Percentiles rank a stretch among this genome's conserved stretches.
These are phyloP conservation scores for Globisporangium irregulare DNA, from an alignment of 352 stramenopile genomes.

Conservation along the genomic window DNA sequence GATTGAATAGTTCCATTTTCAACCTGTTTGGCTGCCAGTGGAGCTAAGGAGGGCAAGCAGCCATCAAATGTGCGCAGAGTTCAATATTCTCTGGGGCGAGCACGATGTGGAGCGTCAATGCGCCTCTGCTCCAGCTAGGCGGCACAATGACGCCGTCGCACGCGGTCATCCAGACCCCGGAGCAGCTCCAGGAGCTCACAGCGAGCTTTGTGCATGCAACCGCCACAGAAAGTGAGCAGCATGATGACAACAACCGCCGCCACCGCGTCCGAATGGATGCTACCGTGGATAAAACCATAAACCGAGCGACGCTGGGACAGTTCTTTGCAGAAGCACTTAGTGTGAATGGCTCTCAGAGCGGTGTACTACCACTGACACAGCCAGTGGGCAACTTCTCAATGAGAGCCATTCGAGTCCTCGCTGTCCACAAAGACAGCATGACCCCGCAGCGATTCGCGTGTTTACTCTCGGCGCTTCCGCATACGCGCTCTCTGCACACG, in stretches of 20 bases:
- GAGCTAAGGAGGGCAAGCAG: not conserved
- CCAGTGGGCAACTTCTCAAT: not conserved
- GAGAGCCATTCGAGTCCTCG: not conserved
- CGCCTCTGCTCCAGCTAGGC: not conserved
- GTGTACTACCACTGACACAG: not conserved
- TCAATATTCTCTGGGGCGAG: not conserved
- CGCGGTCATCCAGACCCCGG: not conserved
- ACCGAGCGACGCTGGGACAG: not conserved
- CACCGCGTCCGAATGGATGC: not conserved
- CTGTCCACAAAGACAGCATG: slow-evolving; percentile 8
- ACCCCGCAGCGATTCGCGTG: not conserved
- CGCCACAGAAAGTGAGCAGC: not conserved
- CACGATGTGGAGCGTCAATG: not conserved
- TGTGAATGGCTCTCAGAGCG: not conserved
- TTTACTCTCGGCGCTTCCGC: slow-evolving; percentile 8
- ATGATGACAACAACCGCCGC: not conserved
- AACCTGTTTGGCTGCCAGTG: not conserved
- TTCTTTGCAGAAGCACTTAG: not conserved
- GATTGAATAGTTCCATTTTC: not conserved
- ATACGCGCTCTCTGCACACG: not conserved
- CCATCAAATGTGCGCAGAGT: not conserved
- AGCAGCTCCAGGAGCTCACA: not conserved
- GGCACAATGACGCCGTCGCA: not conserved
- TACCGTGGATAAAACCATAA: not conserved
- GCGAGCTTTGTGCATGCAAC: not conserved